phyloP scores from a whole-genome alignment of 164 flowering plant species.

The Piper betle region DNA sequence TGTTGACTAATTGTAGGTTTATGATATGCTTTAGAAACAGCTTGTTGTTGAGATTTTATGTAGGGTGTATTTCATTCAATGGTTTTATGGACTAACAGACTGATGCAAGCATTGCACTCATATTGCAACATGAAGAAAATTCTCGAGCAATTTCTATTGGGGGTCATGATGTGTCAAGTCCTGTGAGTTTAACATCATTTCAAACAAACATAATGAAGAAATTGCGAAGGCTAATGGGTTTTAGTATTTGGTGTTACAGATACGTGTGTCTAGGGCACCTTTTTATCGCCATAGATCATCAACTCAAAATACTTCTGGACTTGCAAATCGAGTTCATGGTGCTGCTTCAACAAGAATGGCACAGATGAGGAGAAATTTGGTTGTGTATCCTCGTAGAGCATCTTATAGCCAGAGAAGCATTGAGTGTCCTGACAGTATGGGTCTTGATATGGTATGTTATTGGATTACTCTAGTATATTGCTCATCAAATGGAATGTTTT shows the following conservation, averaged over 20 bases:
- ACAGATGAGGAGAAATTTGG: slow-evolving; percentile 30
- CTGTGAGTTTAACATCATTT: slow-evolving; percentile 28
- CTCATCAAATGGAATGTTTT: background rate
- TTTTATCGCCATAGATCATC: slow-evolving; percentile 18
- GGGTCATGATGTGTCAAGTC: slow-evolving; percentile 11
- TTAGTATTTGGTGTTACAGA: slow-evolving; percentile 13
- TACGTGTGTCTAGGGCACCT: slow-evolving; percentile 23
- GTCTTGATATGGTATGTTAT: slow-evolving; percentile 56
- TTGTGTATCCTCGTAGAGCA: slow-evolving; percentile 19
- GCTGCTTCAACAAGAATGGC: slow-evolving; percentile 33
- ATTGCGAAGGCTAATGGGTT: background rate
- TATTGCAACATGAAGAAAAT: slow-evolving; percentile 47
- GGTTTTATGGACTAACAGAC: slow-evolving; percentile 22
- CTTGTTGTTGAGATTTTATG: too few relatives aligned
- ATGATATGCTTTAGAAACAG: background rate
- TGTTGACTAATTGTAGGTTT: background rate
- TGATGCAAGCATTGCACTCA: slow-evolving; percentile 50
- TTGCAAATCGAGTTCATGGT: slow-evolving; percentile 28
- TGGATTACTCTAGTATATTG: background rate
- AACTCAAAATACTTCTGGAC: slow-evolving; percentile 27
- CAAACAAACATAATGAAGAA: too few relatives aligned
- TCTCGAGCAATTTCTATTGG: slow-evolving; percentile 15
- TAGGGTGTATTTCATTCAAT: background rate
- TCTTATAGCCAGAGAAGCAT: slow-evolving; percentile 23
- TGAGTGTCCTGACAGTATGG: slow-evolving; percentile 57